Evolutionary conservation across 306 rosid genomes (phyloP).

Genomic region (Acmispon strigosus): DNA sequence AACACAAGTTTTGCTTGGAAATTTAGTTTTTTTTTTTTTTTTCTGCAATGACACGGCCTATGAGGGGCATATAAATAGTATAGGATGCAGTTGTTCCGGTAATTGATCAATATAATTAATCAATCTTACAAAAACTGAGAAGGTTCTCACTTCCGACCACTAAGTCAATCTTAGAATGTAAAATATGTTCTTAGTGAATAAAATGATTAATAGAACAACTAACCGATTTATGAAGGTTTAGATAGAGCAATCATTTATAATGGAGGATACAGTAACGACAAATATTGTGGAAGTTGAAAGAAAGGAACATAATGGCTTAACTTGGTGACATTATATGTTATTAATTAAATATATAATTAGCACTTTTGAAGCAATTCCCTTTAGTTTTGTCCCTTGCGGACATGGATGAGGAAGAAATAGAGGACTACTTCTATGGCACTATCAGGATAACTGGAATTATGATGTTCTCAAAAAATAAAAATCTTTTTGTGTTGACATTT

Average conservation of each 20-base stretch:
- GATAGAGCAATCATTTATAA: background rate
- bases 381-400: too few species aligned
- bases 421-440: too few species aligned
- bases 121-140: background rate
- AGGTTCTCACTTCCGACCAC: constrained; percentile 1
- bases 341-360: too few species aligned
- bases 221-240: background rate
- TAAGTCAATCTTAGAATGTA: background rate
- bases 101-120: background rate
- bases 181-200: background rate
- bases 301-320: background rate
- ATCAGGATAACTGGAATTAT: too few species aligned
- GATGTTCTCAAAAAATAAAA: too few species aligned
- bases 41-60: background rate
- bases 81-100: background rate
- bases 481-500: too few species aligned
- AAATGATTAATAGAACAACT: background rate
- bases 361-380: too few species aligned
- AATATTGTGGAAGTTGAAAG: background rate
- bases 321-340: background rate
- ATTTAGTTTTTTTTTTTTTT: background rate
- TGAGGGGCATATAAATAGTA: constrained; percentile 9
- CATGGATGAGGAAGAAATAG: too few species aligned
- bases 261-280: background rate
- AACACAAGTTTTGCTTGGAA: background rate